Conservation (phyloP, 257 asterid species). For the Solanum rostratum region DNA sequence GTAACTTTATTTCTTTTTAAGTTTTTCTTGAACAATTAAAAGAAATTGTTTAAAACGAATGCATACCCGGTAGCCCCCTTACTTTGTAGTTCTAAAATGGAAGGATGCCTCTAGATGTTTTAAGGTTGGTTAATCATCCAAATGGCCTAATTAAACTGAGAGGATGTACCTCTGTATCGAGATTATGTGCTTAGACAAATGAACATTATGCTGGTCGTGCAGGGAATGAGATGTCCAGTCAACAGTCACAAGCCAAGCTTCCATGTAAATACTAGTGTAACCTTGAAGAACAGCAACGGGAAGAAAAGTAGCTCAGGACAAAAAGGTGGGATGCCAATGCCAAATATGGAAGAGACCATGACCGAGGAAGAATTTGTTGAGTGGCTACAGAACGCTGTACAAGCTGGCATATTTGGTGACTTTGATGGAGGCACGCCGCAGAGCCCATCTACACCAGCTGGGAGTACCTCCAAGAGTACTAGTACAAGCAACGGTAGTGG, state of each 20-base stretch:
- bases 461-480: slow-evolving; percentile 26
- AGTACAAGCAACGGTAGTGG: slow-evolving; percentile 19
- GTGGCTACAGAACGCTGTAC: slow-evolving; percentile 76
- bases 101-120: background rate
- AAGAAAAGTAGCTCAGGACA: slow-evolving; percentile 47
- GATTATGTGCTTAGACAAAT: background rate
- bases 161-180: background rate
- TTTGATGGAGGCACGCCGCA: slow-evolving; percentile 30
- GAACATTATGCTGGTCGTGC: background rate
- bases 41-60: background rate
- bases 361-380: slow-evolving; percentile 79
- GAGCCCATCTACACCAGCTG: slow-evolving; percentile 18
- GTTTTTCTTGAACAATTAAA: background rate
- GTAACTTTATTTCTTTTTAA: background rate
- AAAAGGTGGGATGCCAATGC: slow-evolving; percentile 43
- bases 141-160: background rate
- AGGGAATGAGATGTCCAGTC: slow-evolving; percentile 90
- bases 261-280: slow-evolving; percentile 70
- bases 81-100: background rate
- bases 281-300: slow-evolving; percentile 38
- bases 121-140: background rate
- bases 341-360: slow-evolving; percentile 64
- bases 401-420: slow-evolving; percentile 58
- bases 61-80: background rate
- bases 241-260: slow-evolving; percentile 88